Base-by-base conservation (phyloP, 2,329 filamentous ascomycete species). In the Aspergillus phoenicis region DNA sequence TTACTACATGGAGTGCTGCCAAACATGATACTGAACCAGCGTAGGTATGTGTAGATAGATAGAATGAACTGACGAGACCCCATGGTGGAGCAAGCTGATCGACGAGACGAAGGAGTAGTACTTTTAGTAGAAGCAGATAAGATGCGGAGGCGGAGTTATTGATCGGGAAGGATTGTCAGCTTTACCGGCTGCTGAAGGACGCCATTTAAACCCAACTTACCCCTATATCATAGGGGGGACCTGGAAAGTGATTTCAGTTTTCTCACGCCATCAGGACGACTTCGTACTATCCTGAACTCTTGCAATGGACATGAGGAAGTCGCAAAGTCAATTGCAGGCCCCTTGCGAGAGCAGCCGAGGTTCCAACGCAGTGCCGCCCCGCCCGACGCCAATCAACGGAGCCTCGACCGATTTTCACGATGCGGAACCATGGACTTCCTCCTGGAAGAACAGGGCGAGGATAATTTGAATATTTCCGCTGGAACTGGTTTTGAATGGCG, bases 61-160 rank as follows among this genome's bases (percentile, higher is more conserved):
- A 45, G 41, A 8, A 7, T 20, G 15, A 22, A 8, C 11, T 45
- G 41, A 45, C 10, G 41, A 22, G 15, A 28, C 41, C 22, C 22
- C 15, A 48, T 22, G 26, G 22, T 48, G 45, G 22, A 26, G 45
- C 20, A 28, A 48, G 4, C 24, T 28, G 20, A n/a, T n/a, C 15
- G 22, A 48, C 22, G 22, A 48, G 45, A 3, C 15, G 24, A 24
- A 26, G 45, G 45, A 20, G 20, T 20, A 20, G 20, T 20, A 20
- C 20, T 20, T 20, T 20, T 20, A 20, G 20, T 20, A 20, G 2
- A 20, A 20, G 20, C 20, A 24, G 45, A 48, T 48, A 48, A 48
- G 45, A 49, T 30, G 47, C 47, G 47, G 47, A 49, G 24, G 26
- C 26, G 47, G 47, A 49, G 47, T 49, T 30, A 33, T n/a, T 49